Evolutionary conservation across 2,329 filamentous ascomycete species (phyloP), one percentile per base, ranked within the genome.

Genomic region (Aspergillus fischeri): DNA sequence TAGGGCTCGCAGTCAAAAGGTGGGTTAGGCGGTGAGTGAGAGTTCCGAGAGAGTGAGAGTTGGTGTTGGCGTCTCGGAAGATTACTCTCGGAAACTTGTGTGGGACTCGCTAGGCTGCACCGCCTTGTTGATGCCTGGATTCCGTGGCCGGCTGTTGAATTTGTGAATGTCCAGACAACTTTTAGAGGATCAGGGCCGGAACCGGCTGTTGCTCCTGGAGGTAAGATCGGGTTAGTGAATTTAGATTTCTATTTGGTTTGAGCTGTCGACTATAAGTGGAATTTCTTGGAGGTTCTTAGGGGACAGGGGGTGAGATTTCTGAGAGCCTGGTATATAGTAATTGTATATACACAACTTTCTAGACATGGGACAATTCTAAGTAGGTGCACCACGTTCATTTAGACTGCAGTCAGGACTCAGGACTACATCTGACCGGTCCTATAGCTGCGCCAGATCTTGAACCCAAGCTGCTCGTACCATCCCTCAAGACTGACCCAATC

Each of bases 401-500:
- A 35, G 32, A 24, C 24, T 24, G 24, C 24, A 24, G 24, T n/a
- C n/a, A n/a, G n/a, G n/a, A n/a, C n/a, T n/a, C n/a, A n/a, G 24
- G 24, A 24, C 24, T 20, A 47, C 32, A 70, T 66, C 51, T 68
- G 64, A 2, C 67, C 72, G 5, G 67, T 65, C 42, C 72, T 62
- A 65, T 79, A 80, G 53, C 75, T 73, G 50, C 72, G 70, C 68
- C 68, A 75, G 4, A 69, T 65, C 56, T 71, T 53, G 60, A 77
- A 78, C 1, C 77, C 77, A 44, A 78, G 58, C 52, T 72, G 70
- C 63, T 78, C 78, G 65, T 80, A 80, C 64, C 74, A 79, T 17
- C 76, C 77, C 17, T 74, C 67, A 44, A 77, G 64, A 24, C 67
- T 70, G 44, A 77, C 75, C 70, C 73, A 78, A 55, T 80, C 77